These are phyloP conservation scores for Lichenothelia convexa DNA, from an alignment of 495 filamentous ascomycete species.

Conservation along the genomic window DNA sequence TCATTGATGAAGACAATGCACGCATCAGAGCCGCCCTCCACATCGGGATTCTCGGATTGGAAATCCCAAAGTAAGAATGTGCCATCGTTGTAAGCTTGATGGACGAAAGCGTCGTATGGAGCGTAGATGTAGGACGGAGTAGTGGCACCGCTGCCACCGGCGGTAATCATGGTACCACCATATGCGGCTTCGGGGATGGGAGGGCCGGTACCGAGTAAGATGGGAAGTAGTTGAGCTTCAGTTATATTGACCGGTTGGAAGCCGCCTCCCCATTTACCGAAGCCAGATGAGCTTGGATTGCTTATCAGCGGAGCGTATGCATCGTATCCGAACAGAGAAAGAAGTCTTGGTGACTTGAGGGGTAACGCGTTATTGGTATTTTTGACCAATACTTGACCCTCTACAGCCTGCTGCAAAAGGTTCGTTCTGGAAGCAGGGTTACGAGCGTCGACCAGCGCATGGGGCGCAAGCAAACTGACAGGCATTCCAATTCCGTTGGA, in stretches of 20 bases:
- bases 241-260: too few species aligned
- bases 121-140: constrained; percentile 9
- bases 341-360: constrained; percentile 31
- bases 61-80: constrained; percentile 8
- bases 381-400: constrained; percentile 57
- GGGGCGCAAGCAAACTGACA: constrained; percentile 19
- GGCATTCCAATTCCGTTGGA: constrained; percentile 23
- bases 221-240: too few species aligned
- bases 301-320: constrained; percentile 19
- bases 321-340: constrained; percentile 57
- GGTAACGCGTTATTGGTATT: constrained; percentile 45
- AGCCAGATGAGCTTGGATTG: not conserved
- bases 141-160: constrained; percentile 9
- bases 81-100: constrained; percentile 5
- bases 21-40: too few species aligned
- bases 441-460: constrained; percentile 30
- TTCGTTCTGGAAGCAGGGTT: constrained; percentile 30
- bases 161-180: constrained; percentile 10
- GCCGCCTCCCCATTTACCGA: constrained; percentile 1
- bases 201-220: too few species aligned
- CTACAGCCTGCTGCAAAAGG: constrained; percentile 34
- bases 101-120: constrained; percentile 10
- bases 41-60: not conserved
- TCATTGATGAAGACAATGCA: constrained; percentile 4
- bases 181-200: not conserved